Evolutionary conservation across 1,284 basidiomycete species (phyloP).

Genomic region (Termitomyces sp.): DNA sequence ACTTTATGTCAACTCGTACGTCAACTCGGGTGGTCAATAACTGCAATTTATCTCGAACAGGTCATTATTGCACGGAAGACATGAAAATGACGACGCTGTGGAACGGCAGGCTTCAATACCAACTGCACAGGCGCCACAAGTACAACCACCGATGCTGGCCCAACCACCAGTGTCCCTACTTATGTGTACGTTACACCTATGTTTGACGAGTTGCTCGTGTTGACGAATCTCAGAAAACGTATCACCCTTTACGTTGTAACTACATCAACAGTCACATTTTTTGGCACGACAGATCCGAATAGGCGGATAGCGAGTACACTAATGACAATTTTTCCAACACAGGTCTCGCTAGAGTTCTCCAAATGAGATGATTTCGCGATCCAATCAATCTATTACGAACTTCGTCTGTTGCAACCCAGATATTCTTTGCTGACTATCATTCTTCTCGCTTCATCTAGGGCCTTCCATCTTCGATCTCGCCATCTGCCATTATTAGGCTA

Average conservation of each 20-base stretch:
- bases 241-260: background rate
- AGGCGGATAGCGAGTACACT: background rate
- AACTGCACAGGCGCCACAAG: conserved; percentile 11
- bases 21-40: background rate
- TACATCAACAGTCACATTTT: background rate
- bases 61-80: conserved; percentile 15
- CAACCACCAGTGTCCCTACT: background rate
- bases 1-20: conserved; percentile 20
- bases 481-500: background rate
- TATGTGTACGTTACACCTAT: background rate
- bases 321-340: background rate
- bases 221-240: background rate
- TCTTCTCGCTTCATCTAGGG: background rate
- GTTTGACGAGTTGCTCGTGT: background rate
- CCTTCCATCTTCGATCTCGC: background rate
- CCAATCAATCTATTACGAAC: background rate
- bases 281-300: background rate
- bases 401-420: background rate
- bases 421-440: background rate
- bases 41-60: conserved; percentile 4
- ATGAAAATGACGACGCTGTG: background rate
- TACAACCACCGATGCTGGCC: conserved; percentile 17
- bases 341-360: background rate
- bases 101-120: conserved; percentile 18
- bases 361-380: background rate